phyloP scores from a whole-genome alignment of 1,139 yeast genomes.

The Pichia cactophila region DNA sequence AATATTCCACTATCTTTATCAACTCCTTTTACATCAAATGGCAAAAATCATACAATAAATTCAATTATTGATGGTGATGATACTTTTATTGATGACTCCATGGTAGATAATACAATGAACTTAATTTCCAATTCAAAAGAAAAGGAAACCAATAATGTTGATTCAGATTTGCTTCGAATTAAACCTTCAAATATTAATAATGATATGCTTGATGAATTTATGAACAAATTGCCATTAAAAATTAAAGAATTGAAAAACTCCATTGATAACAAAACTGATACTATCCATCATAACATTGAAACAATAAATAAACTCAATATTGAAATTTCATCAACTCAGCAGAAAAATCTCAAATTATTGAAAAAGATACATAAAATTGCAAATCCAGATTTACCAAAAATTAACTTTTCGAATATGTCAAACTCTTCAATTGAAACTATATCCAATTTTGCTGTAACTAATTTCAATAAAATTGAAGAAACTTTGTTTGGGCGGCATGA shows the following conservation, averaged over 20 bases:
- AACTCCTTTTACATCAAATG: neutral
- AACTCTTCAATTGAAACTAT: neutral
- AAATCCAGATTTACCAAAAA: neutral
- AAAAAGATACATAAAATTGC: slow-evolving; percentile 9
- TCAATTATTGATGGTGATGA: slow-evolving; percentile 3
- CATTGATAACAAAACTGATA: slow-evolving; percentile 33
- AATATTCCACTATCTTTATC: slow-evolving; percentile 18
- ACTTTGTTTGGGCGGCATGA: slow-evolving; percentile 6
- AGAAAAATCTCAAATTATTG: slow-evolving; percentile 15
- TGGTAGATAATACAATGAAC: neutral
- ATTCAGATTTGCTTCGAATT: neutral
- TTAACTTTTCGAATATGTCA: slow-evolving; percentile 1
- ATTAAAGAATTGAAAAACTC: slow-evolving; percentile 23
- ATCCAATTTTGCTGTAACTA: neutral
- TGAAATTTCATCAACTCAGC: slow-evolving; percentile 17
- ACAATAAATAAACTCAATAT: slow-evolving; percentile 19
- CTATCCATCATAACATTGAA: slow-evolving; percentile 24
- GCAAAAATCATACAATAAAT: neutral
- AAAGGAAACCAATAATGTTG: neutral
- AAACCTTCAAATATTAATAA: slow-evolving; percentile 6
- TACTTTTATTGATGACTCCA: neutral
- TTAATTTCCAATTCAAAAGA: too few species aligned
- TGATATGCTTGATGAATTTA: slow-evolving; percentile 5
- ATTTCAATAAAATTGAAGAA: neutral
- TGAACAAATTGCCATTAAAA: slow-evolving; percentile 1